Base-by-base conservation (phyloP, 805 yeast genomes). In the Ascoidea asiatica region DNA sequence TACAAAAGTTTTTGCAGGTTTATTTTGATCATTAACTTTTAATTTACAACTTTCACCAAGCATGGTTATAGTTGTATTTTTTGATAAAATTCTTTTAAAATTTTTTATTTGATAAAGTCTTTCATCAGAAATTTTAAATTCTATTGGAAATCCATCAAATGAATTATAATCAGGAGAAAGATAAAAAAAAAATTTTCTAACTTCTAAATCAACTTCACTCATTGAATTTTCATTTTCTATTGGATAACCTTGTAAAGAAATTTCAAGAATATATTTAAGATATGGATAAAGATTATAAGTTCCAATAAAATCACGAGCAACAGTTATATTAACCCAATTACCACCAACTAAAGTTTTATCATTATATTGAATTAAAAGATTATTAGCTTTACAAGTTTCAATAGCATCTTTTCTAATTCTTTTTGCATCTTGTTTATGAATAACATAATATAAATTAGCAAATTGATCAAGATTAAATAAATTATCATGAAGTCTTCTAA, bases 131-230 rank as follows among this genome's bases (percentile, higher is more conserved):
- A 40, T 21, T 21, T 29, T 6, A 19, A 40, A 40, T 40, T 40
- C 42, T 11, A 40, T 40, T 17, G 42, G 42, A 21, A 19, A 40
- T 7, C 42, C 42, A 22, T 40, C 35, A 23, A 40, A 40, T 22
- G 19, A 20, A 3, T 29, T 7, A 19, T 29, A 20, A 19, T 22
- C 22, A 20, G 19, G 20, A 8, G 42, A 40, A 29, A 21, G 13
- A 22, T 23, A 40, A 3, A 40, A n/a, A 21, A 18, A 40, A 17
- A 20, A 23, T 17, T 18, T 40, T 21, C 20, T 21, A 7, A 22
- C 15, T 11, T 23, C 19, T 15, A 19, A n/a, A n/a, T 40, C 33
- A 11, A 23, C 17, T 5, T 29, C 19, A 17, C 35, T 20, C 15
- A 29, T 3, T 11, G 42, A 19, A 15, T 18, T 20, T 13, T 19